Base-by-base conservation (phyloP, 202 grass and related monocot genomes). In the Schoenoplectus triqueter region DNA sequence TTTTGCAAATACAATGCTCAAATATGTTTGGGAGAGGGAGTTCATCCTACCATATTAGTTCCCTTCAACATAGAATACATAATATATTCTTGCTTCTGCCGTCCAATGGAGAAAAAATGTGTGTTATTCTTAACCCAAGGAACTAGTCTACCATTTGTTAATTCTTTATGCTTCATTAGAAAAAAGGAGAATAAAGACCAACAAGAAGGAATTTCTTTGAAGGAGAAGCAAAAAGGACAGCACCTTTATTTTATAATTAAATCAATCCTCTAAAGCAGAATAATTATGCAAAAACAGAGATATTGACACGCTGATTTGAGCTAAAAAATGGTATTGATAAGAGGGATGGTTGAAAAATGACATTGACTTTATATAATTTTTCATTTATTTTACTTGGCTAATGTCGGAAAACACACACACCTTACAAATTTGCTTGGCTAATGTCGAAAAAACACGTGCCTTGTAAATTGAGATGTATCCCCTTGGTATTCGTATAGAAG, bases 201-300 rank as follows among this genome's bases (percentile, higher is more conserved):
- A 76, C 20, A 19, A 54, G 48, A 56, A 19, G 72, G 42, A 48
- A 72, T 76, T 31, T 54, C 50, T 76, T 76, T 76, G 49, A 56
- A 76, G 72, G 49, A 74, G 48, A 56, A 76, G 72, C 72, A 76
- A 76, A 76, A 76, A 54, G 20, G 72, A 76, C 72, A 76, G 5
- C 72, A 4, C 10, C 72, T 55, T 54, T 75, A 52, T 75, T 75
- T 75, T 54, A 52, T 19, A 54, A 54, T 7, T 39, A 52, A 56
- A 76, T 75, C 21, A 48, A 72, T 18, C 6, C 44, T 7, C 15
- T 18, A 18, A 72, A 49, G 42, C 15, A 41, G 18, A 72, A 1
- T 15, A 72, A 72, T 18, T 48, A 76, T 76, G 50, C 72, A 76
- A 76, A 71, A 55, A 76, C 72, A 55, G 21, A 19, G 48, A 75